Base-by-base conservation (phyloP, 139 green algal genomes). In the Spirogloea muscicola region DNA sequence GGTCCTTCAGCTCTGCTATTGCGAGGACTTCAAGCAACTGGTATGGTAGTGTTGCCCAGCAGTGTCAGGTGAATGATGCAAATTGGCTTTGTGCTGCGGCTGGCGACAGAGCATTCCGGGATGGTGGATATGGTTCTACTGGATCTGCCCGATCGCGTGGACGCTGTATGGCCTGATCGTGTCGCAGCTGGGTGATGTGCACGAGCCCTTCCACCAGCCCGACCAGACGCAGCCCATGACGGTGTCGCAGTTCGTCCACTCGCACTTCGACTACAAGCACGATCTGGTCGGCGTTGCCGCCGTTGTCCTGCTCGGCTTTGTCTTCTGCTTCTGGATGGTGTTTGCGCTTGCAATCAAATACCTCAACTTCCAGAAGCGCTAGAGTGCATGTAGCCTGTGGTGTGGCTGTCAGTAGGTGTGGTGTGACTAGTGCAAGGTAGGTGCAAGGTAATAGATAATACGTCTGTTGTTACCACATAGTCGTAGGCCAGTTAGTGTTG, bases 361-460 rank as follows among this genome's bases (percentile, higher is more conserved):
- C n/a, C 43, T 74, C 37, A 74, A 74, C 44, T 74, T 74, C 66
- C 66, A 74, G 29, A 52, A 74, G 33, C 31, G 63, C 3, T 72
- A 72, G 59, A n/a, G n/a, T n/a, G n/a, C n/a, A n/a, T n/a, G n/a
- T n/a, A n/a, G n/a, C n/a, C n/a, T n/a, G n/a, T n/a, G n/a, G n/a
- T n/a, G n/a, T n/a, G n/a, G n/a, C n/a, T n/a, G n/a, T n/a, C n/a
- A n/a, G n/a, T n/a, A n/a, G n/a, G n/a, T n/a, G n/a, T n/a, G n/a
- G n/a, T n/a, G n/a, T n/a, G n/a, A n/a, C n/a, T n/a, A n/a, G n/a
- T n/a, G n/a, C n/a, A n/a, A n/a, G n/a, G n/a, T n/a, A n/a, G n/a
- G n/a, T n/a, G n/a, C n/a, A n/a, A n/a, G n/a, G n/a, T n/a, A n/a
- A n/a, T n/a, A n/a, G n/a, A n/a, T n/a, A n/a, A n/a, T n/a, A n/a